These are phyloP conservation scores for thale cress (Arabidopsis thaliana) DNA, from an alignment of 345 rosid genomes.

Conservation along the genomic window DNA sequence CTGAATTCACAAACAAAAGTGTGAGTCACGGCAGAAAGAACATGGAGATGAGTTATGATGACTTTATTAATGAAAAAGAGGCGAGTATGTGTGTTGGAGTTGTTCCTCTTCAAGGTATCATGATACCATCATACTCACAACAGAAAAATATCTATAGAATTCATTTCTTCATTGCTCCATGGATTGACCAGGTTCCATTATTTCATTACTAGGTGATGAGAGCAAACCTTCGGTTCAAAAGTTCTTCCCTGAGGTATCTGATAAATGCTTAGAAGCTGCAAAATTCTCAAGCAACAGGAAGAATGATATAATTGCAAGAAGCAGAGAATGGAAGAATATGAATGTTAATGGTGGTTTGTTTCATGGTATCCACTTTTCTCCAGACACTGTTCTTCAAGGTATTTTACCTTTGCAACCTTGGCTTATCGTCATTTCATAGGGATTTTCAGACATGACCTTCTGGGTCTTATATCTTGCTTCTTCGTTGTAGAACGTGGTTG, in stretches of 20 bases:
- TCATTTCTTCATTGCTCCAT: slow-evolving; percentile 8
- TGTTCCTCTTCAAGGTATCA: slow-evolving; percentile 34
- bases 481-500: slow-evolving; percentile 44
- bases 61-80: slow-evolving; percentile 29
- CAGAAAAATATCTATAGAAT: neutral
- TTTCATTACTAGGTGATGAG: slow-evolving; percentile 40
- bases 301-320: slow-evolving; percentile 39
- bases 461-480: slow-evolving; percentile 17
- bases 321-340: slow-evolving; percentile 44
- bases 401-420: neutral
- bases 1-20: slow-evolving; percentile 26
- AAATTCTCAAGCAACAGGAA: slow-evolving; percentile 30
- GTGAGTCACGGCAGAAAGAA: slow-evolving; percentile 16
- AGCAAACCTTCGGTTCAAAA: slow-evolving; percentile 38
- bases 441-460: neutral
- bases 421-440: neutral
- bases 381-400: slow-evolving; percentile 74
- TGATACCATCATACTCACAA: neutral
- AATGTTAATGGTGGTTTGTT: slow-evolving; percentile 30
- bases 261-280: slow-evolving; percentile 34
- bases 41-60: slow-evolving; percentile 31
- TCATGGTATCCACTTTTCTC: slow-evolving; percentile 53
- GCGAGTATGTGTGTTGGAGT: slow-evolving; percentile 16
- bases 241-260: slow-evolving; percentile 42
- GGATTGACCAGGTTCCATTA: slow-evolving; percentile 18